phyloP scores from a whole-genome alignment of 2,329 filamentous ascomycete species.

The Ophiostoma himal-ulmi region DNA sequence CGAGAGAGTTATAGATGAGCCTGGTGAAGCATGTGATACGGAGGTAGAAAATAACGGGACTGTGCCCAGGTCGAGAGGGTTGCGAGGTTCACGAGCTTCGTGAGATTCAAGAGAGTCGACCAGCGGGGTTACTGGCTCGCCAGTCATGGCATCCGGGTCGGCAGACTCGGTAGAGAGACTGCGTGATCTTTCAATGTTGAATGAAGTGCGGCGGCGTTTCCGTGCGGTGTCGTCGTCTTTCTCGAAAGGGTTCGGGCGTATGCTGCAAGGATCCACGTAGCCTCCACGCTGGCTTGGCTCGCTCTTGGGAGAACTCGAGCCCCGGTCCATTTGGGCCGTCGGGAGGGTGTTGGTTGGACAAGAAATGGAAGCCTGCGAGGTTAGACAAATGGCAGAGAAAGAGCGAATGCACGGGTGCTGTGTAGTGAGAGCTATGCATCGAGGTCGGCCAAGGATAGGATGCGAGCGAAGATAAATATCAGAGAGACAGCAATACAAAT shows the following conservation, averaged over 20 bases:
- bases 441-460: background rate
- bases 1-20: background rate
- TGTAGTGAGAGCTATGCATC: background rate
- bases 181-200: constrained; percentile 43
- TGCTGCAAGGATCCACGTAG: constrained; percentile 58
- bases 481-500: background rate
- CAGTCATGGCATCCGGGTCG: background rate
- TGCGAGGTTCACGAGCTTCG: background rate
- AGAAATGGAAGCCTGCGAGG: constrained; percentile 3
- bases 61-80: background rate
- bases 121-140: background rate
- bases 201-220: constrained; percentile 58
- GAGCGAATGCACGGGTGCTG: background rate
- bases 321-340: constrained; percentile 48
- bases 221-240: constrained; percentile 43
- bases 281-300: constrained; percentile 53
- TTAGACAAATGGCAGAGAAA: background rate
- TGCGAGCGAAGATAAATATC: background rate
- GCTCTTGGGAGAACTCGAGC: constrained; percentile 38
- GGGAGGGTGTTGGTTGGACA: background rate
- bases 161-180: constrained; percentile 46
- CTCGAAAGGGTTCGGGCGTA: constrained; percentile 59
- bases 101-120: too few relatives aligned
- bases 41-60: background rate
- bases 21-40: background rate